A percentile compares a stretch with the other conserved stretches of the same genome.
phyloP scores from a whole-genome alignment of 495 filamentous ascomycete species.

The Apodospora peruviana region DNA sequence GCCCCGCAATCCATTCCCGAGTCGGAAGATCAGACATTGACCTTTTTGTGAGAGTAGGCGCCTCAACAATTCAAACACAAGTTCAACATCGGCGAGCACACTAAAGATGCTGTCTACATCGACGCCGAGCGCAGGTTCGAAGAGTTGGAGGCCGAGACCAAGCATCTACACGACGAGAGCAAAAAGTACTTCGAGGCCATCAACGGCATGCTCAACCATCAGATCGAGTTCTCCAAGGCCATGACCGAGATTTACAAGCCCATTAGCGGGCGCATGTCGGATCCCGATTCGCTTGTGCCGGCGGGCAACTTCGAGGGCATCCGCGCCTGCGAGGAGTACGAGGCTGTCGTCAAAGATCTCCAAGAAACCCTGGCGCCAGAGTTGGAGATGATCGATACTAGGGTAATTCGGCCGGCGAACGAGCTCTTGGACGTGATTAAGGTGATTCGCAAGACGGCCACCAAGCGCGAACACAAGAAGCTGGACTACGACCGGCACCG shows the following conservation, averaged over 20 bases:
- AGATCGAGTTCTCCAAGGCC: conserved; percentile 97
- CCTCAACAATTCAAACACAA: conserved; percentile 85
- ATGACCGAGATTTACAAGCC: conserved; percentile 97
- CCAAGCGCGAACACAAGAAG: conserved; percentile 95
- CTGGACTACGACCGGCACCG: conserved; percentile 90
- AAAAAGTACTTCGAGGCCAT: conserved; percentile 96
- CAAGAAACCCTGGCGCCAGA: conserved; percentile 85
- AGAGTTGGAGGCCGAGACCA: conserved; percentile 92
- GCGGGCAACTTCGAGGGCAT: conserved; percentile 95
- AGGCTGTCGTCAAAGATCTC: conserved; percentile 82
- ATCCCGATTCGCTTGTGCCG: conserved; percentile 73
- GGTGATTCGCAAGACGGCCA: conserved; percentile 78
- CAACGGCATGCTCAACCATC: conserved; percentile 95
- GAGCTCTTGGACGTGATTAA: conserved; percentile 95
- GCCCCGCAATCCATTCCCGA: neutral
- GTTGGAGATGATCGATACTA: conserved; percentile 92
- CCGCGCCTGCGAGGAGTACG: conserved; percentile 92
- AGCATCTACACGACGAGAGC: conserved; percentile 90
- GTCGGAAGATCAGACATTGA: neutral
- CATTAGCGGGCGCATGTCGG: conserved; percentile 91
- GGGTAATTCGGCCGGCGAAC: conserved; percentile 89
- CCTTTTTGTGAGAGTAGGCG: conserved; percentile 45
- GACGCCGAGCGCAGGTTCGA: conserved; percentile 92
- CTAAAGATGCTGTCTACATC: conserved; percentile 89
- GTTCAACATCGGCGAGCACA: conserved; percentile 91